Evolutionary conservation across 768 basidiomycete species (phyloP).

Genomic region (Hericium alpestre): DNA sequence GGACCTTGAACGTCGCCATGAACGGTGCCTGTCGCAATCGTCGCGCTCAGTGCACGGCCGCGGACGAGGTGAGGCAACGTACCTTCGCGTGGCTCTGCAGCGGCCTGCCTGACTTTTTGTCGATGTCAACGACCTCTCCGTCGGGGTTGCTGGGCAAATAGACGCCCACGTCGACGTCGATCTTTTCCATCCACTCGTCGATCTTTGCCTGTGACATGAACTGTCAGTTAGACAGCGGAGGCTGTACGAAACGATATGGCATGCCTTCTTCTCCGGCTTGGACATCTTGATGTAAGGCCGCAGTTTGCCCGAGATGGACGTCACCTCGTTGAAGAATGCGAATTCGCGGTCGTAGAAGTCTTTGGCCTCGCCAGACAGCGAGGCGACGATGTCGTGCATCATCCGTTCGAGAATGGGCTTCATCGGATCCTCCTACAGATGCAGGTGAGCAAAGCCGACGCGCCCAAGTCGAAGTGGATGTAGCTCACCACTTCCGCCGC

Average conservation of each 20-base stretch:
- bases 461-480: neutral
- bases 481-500: constrained; percentile 62
- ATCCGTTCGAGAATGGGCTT: constrained; percentile 90
- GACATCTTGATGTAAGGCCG: constrained; percentile 93
- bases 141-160: constrained; percentile 97
- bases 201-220: constrained; percentile 73
- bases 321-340: constrained; percentile 89
- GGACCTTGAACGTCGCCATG: constrained; percentile 99
- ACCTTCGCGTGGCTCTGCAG: constrained; percentile 98
- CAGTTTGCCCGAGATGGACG: constrained; percentile 94
- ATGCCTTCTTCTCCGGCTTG: constrained; percentile 92
- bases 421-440: constrained; percentile 78
- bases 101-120: constrained; percentile 91
- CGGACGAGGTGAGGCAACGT: constrained; percentile 1
- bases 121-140: constrained; percentile 92
- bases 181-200: constrained; percentile 98
- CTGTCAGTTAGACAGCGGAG: neutral
- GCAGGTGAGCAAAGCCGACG: neutral
- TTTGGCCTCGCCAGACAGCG: constrained; percentile 81
- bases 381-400: constrained; percentile 67
- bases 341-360: constrained; percentile 94
- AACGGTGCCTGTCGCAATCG: constrained; percentile 76
- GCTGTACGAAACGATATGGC: constrained; percentile 4
- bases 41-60: neutral
- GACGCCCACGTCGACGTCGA: constrained; percentile 86